Base-by-base conservation (phyloP, 345 rosid species). In the Hypericum androsaemum region DNA sequence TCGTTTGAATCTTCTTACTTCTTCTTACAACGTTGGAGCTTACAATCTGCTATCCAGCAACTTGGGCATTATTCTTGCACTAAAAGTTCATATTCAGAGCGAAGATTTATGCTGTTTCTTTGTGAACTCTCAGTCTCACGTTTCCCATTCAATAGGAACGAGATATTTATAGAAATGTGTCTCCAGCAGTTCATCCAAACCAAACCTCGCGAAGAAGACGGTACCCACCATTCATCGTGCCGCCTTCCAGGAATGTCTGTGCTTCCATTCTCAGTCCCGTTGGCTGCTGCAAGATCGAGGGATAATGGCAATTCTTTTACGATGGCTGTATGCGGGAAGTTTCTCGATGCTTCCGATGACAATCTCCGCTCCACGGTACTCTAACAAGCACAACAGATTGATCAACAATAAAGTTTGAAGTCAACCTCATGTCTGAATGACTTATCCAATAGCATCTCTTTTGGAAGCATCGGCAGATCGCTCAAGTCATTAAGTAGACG, bases 381-480 rank as follows among this genome's bases (percentile, higher is more conserved):
- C 96, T 88, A 6, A 39, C 35, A 67, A 17, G 54, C 37, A 52
- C 57, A 44, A 6, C 49, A 28, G 14, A 7, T 14, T 58, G 39
- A 50, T 37, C 52, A 42, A 47, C 47, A 17, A n/a, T 16, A 58
- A 47, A 41, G 32, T 22, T 22, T 15, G 37, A 42, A 62, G 32
- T 58, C 54, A 50, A 88, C 99, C 97, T 94, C 97, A 61, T 63
- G 74, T 74, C 97, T 73, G 47, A 79, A 59, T 14, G 89, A 75
- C 16, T 61, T 62, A 57, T 88, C 95, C 71, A 82, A 62, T 41
- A 94, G 77, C 95, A 94, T 77, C 68, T 88, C 97, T 69, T 94
- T 94, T 38, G 97, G 99, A 61, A 94, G 97, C 99, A 94, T 88
- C 55, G 88, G 73, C 61, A 94, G 94, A 76, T 88, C 94, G 56